Evolutionary conservation across 2,329 filamentous ascomycete species (phyloP).

Genomic region (Phoma sp.): DNA sequence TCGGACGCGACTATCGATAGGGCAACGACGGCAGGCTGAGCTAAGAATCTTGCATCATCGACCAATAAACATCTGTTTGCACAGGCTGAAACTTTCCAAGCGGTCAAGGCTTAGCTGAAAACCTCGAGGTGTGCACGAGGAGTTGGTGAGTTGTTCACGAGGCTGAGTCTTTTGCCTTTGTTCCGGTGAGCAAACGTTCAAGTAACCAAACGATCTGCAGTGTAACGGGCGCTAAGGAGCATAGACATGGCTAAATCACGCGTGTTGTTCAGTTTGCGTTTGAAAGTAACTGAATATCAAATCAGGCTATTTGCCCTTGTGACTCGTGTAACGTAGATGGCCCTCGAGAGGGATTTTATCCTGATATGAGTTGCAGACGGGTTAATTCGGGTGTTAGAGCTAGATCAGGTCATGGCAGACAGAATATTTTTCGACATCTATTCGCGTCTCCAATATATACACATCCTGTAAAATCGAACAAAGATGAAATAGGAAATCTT

Average conservation of each 20-base stretch:
- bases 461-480: conserved; percentile 11
- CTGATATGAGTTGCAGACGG: too few relatives aligned
- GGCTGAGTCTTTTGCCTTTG: conserved; percentile 14
- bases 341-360: too few relatives aligned
- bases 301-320: background rate
- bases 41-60: conserved; percentile 18
- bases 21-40: conserved; percentile 10
- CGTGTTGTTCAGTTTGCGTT: too few relatives aligned
- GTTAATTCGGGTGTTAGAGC: too few relatives aligned
- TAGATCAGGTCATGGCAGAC: too few relatives aligned
- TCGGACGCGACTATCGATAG: conserved; percentile 16
- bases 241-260: conserved; percentile 1
- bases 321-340: conserved; percentile 1
- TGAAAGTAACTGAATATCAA: too few relatives aligned
- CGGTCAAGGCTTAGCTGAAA: conserved; percentile 7
- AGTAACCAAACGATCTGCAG: background rate
- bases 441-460: conserved; percentile 13
- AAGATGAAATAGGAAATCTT: conserved; percentile 35
- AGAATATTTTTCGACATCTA: background rate
- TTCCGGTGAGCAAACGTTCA: conserved; percentile 12
- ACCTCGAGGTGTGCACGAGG: background rate
- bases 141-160: conserved; percentile 4
- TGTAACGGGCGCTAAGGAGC: background rate
- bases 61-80: conserved; percentile 3
- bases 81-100: background rate